Conservation (phyloP, 257 asterid genomes). For the Jaltomata sinuosa region DNA sequence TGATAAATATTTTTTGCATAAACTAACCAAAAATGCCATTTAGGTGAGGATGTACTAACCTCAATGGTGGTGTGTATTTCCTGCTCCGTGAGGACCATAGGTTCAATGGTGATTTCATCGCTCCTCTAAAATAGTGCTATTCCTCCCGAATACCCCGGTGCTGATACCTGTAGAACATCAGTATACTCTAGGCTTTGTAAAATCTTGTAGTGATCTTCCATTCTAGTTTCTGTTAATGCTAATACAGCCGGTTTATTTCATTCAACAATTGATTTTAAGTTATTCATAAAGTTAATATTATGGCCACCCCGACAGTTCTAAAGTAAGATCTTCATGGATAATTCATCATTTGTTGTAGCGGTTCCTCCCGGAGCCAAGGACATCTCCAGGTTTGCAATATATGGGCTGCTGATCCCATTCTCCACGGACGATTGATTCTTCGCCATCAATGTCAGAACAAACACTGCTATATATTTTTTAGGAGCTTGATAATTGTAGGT, state of each 20-base stretch:
- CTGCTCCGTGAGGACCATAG: too few species aligned
- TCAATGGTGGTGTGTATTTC: neutral
- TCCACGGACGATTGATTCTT: too few species aligned
- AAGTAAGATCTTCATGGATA: neutral
- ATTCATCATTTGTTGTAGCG: too few species aligned
- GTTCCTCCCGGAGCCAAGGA: neutral
- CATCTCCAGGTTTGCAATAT: neutral
- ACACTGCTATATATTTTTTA: too few species aligned
- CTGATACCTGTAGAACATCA: neutral
- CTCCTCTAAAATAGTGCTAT: neutral
- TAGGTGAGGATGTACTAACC: too few species aligned
- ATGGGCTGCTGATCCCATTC: too few species aligned
- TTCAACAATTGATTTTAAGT: rapidly evolving
- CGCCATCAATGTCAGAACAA: too few species aligned
- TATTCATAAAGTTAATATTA: too few species aligned
- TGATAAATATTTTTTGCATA: too few species aligned
- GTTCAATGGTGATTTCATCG: neutral
- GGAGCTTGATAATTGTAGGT: too few species aligned
- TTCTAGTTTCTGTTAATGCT: neutral
- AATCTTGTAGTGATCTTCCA: neutral
- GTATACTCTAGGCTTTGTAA: neutral
- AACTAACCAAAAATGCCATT: too few species aligned
- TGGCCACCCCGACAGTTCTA: neutral
- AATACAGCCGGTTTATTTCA: neutral
- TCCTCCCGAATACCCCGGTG: too few species aligned